Percentiles rank a stretch among this genome's conserved stretches.
Conservation (phyloP, 148 eudicot species). For the Camellia granthamiana region DNA sequence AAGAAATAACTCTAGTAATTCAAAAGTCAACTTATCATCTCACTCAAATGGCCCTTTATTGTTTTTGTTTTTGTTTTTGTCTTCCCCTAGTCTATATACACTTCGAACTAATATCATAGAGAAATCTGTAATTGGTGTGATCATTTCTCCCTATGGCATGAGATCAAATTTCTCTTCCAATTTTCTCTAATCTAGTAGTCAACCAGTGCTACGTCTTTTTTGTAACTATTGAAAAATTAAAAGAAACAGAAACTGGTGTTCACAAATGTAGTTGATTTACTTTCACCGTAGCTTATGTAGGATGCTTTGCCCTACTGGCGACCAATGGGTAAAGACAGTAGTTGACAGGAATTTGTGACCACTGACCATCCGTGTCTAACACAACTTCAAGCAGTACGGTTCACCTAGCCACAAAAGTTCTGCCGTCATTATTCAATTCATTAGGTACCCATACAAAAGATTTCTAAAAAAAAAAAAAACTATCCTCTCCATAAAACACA, state of each 20-base stretch:
- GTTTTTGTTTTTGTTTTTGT: background rate
- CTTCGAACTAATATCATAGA: background rate
- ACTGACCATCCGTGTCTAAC: background rate
- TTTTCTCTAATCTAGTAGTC: background rate
- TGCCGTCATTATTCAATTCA: background rate
- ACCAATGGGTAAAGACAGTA: background rate
- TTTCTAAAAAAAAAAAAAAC: background rate
- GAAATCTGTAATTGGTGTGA: background rate
- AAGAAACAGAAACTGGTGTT: background rate
- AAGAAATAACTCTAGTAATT: background rate
- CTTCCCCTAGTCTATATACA: background rate
- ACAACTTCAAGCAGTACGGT: background rate
- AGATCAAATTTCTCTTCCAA: background rate
- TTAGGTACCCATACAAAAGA: too few species aligned
- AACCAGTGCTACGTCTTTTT: background rate
- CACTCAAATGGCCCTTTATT: background rate
- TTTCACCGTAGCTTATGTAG: background rate
- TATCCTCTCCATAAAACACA: background rate
- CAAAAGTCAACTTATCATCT: background rate
- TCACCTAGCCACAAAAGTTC: background rate
- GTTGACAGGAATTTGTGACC: background rate
- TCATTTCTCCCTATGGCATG: background rate
- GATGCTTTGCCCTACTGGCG: background rate
- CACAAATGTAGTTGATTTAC: background rate
- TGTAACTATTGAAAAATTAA: background rate